These are phyloP conservation scores for Kewa caespitosa DNA, from an alignment of 179 eudicot genomes.

Conservation along the genomic window DNA sequence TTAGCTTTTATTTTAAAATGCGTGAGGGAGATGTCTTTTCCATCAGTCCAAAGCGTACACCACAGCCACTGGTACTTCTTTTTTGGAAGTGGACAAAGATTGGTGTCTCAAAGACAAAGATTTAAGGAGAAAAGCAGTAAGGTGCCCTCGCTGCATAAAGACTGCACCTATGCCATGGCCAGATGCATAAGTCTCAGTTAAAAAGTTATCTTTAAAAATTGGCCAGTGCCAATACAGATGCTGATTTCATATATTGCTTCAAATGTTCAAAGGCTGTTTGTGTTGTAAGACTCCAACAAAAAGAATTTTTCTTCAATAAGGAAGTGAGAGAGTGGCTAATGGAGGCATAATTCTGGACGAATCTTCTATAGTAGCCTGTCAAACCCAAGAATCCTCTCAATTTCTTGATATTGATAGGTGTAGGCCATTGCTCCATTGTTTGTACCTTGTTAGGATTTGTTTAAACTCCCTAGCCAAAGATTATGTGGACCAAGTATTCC, in stretches of 20 bases:
- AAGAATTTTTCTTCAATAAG: background rate
- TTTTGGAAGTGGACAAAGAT: too few species aligned
- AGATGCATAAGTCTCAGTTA: too few species aligned
- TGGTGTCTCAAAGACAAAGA: too few species aligned
- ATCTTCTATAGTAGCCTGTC: too few species aligned
- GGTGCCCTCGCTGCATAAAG: background rate
- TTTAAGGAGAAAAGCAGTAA: too few species aligned
- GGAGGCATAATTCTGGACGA: background rate
- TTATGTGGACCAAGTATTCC: background rate
- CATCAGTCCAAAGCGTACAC: too few species aligned
- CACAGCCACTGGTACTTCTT: too few species aligned
- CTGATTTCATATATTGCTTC: too few species aligned
- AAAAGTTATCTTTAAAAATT: too few species aligned
- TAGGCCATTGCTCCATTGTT: background rate
- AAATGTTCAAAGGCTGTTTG: background rate
- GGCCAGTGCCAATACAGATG: too few species aligned
- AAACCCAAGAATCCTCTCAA: background rate
- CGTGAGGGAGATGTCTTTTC: too few species aligned
- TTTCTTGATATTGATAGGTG: background rate
- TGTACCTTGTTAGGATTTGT: background rate
- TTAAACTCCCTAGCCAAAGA: background rate
- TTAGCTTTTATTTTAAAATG: too few species aligned
- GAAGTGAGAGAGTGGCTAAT: background rate
- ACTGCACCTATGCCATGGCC: background rate
- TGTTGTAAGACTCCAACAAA: background rate